Conservation (phyloP, 2,329 filamentous ascomycete genomes). For the Aureobasidium mangrovei region DNA sequence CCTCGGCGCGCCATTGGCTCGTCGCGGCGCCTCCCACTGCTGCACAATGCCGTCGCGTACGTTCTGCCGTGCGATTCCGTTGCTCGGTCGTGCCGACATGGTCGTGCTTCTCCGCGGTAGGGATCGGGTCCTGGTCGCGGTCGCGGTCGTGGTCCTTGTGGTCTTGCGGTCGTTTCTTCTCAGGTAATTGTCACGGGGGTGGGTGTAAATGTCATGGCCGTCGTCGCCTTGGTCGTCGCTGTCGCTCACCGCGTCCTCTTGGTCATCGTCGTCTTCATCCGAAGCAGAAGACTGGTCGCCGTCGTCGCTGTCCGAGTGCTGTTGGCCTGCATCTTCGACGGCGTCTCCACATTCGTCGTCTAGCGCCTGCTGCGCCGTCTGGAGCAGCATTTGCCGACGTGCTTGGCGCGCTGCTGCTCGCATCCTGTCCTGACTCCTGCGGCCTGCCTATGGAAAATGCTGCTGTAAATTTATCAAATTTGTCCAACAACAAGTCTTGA, state of each 20-base stretch:
- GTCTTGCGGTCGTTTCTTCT: not conserved
- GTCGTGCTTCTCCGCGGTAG: not conserved
- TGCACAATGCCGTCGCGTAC: conserved; percentile 17
- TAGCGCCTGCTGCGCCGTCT: not conserved
- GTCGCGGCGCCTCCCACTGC: conserved; percentile 14
- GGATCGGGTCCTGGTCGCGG: not conserved
- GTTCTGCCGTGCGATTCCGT: conserved; percentile 14
- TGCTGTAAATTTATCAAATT: not conserved
- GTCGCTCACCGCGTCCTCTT: not conserved
- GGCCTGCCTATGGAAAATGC: not conserved
- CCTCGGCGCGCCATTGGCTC: not conserved
- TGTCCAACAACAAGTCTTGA: no score
- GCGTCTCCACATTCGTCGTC: conserved; percentile 3
- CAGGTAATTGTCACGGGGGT: not conserved
- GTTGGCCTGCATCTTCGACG: not conserved
- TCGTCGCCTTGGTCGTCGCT: not conserved
- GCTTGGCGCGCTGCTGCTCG: conserved; percentile 13
- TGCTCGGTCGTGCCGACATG: conserved; percentile 8
- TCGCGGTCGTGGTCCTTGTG: not conserved
- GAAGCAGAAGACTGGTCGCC: not conserved
- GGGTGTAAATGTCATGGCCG: not conserved
- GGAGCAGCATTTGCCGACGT: not conserved
- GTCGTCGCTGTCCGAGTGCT: not conserved
- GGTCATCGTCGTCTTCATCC: not conserved
- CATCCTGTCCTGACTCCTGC: not conserved